Percentiles rank a stretch among this genome's conserved stretches.
These are phyloP conservation scores for Cotoneaster glaucophyllus DNA, from an alignment of 306 rosid genomes.

Conservation along the genomic window DNA sequence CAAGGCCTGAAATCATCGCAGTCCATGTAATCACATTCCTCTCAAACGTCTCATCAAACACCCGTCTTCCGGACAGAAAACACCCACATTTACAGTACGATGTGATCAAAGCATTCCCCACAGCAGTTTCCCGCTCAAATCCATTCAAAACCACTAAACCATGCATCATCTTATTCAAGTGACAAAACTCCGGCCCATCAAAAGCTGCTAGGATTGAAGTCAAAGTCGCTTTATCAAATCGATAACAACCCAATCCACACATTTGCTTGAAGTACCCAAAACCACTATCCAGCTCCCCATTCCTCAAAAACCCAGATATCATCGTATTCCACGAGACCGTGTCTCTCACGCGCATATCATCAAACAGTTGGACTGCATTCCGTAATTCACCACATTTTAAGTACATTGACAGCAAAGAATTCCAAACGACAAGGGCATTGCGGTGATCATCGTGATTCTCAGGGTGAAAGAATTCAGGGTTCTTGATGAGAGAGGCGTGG, in stretches of 20 bases:
- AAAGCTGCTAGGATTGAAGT: slow-evolving; percentile 65
- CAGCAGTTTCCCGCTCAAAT: slow-evolving; percentile 47
- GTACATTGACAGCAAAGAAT: slow-evolving; percentile 62
- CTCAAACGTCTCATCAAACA: slow-evolving; percentile 70
- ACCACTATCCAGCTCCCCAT: slow-evolving; percentile 34
- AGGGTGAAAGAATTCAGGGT: slow-evolving; percentile 16
- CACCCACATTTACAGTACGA: slow-evolving; percentile 61
- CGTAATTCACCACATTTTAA: slow-evolving; percentile 31
- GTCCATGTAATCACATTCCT: slow-evolving; percentile 89
- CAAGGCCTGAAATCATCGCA: slow-evolving; percentile 80
- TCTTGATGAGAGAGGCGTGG: slow-evolving; percentile 65
- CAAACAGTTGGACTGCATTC: slow-evolving; percentile 56
- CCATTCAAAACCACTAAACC: slow-evolving; percentile 62
- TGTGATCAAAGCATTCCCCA: slow-evolving; percentile 80
- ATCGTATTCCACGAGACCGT: slow-evolving; percentile 70
- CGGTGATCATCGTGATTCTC: slow-evolving; percentile 10
- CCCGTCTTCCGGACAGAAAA: slow-evolving; percentile 44
- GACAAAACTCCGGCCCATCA: slow-evolving; percentile 39
- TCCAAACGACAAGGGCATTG: slow-evolving; percentile 52
- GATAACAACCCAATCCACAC: slow-evolving; percentile 26
- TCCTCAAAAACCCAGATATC: slow-evolving; percentile 56
- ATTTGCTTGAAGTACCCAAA: slow-evolving; percentile 45
- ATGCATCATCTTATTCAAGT: slow-evolving; percentile 50
- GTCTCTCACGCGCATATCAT: slow-evolving; percentile 52
- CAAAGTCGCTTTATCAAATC: slow-evolving; percentile 67